phyloP scores from a whole-genome alignment of 2,329 filamentous ascomycete genomes.

The Chrysoporthe puriensis region DNA sequence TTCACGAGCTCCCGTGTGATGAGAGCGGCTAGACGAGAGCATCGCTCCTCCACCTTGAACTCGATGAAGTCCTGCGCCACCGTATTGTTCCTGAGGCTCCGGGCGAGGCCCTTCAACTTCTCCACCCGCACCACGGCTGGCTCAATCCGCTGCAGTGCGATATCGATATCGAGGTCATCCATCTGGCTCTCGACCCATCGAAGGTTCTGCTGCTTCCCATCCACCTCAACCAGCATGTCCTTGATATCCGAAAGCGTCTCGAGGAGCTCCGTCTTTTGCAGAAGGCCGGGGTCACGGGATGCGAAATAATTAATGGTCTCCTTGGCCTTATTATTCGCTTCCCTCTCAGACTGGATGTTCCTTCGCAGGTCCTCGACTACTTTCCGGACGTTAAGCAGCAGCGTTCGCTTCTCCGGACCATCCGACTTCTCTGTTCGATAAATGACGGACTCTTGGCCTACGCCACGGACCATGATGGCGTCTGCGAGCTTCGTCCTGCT shows the following conservation, averaged over 20 bases:
- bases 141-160: slow-evolving; percentile 88
- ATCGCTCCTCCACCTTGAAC: slow-evolving; percentile 86
- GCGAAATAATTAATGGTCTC: slow-evolving; percentile 88
- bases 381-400: slow-evolving; percentile 90
- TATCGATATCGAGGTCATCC: slow-evolving; percentile 94
- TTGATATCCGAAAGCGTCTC: slow-evolving; percentile 79
- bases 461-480: slow-evolving; percentile 85
- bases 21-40: slow-evolving; percentile 73
- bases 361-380: slow-evolving; percentile 90
- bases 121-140: slow-evolving; percentile 83
- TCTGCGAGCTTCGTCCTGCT: slow-evolving; percentile 72
- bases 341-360: slow-evolving; percentile 81
- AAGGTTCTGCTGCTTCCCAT: slow-evolving; percentile 94
- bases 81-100: slow-evolving; percentile 80
- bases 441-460: slow-evolving; percentile 89
- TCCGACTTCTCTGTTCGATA: slow-evolving; percentile 88
- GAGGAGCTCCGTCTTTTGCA: slow-evolving; percentile 79
- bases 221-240: slow-evolving; percentile 91
- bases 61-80: slow-evolving; percentile 91
- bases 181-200: slow-evolving; percentile 95
- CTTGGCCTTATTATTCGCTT: slow-evolving; percentile 80
- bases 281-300: slow-evolving; percentile 73
- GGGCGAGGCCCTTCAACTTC: slow-evolving; percentile 77
- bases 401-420: slow-evolving; percentile 74
- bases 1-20: slow-evolving; percentile 78